Conservation (phyloP, 106 monocot species). For the Posidonia australis region DNA sequence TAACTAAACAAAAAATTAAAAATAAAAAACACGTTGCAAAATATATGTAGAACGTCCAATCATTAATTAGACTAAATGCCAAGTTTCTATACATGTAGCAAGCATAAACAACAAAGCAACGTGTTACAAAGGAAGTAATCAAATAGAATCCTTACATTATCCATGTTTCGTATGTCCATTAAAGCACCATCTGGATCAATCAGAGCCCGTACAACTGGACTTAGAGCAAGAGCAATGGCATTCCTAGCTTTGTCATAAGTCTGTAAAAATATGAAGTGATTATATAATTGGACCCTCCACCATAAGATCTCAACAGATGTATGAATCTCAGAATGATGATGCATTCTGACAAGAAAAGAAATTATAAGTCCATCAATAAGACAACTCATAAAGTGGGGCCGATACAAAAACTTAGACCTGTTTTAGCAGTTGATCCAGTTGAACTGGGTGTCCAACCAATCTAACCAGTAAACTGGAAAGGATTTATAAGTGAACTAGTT, state of each 20-base stretch:
- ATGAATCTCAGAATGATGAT: background rate
- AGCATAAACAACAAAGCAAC: background rate
- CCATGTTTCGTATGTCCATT: conserved; percentile 71
- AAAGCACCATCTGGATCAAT: conserved; percentile 92
- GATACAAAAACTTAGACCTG: no score
- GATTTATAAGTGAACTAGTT: no score
- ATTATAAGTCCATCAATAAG: no score
- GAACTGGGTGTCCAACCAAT: no score
- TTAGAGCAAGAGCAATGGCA: conserved; percentile 86
- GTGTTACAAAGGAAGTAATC: background rate
- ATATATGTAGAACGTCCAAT: background rate
- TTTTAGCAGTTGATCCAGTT: no score
- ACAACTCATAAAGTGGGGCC: no score
- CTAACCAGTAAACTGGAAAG: no score
- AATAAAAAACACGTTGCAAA: background rate
- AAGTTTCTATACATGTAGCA: background rate
- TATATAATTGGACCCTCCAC: background rate
- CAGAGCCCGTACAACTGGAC: conserved; percentile 90
- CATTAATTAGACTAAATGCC: background rate
- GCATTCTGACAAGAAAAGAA: background rate
- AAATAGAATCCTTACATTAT: conserved; percentile 36
- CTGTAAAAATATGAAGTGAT: conserved; percentile 23
- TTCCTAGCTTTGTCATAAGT: conserved; percentile 97
- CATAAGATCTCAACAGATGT: background rate
- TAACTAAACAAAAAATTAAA: background rate